A percentile compares a stretch with the other conserved stretches of the same genome.
phyloP scores from a whole-genome alignment of 1,284 basidiomycete species.

The Paramarasmius palmivorus region DNA sequence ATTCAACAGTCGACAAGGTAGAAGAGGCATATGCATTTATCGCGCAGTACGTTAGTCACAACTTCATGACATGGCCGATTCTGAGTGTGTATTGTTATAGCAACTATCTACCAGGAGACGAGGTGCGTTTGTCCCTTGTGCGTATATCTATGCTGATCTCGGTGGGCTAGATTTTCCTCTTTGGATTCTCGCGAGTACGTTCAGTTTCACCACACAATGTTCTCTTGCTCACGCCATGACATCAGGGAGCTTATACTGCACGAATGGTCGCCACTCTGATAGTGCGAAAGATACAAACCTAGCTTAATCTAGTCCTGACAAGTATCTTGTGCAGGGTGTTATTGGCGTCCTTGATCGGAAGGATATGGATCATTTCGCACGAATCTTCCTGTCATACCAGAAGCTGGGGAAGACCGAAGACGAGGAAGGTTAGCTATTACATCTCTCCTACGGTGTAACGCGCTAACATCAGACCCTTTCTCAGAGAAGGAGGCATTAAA shows the following conservation, averaged over 20 bases:
- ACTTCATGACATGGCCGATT: background rate
- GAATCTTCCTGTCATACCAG: slow-evolving; percentile 62
- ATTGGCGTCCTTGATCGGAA: slow-evolving; percentile 66
- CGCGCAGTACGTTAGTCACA: slow-evolving; percentile 53
- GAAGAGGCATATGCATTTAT: slow-evolving; percentile 76
- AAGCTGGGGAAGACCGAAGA: slow-evolving; percentile 55
- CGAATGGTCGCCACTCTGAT: slow-evolving; percentile 71
- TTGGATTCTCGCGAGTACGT: slow-evolving; percentile 68
- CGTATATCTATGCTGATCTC: background rate
- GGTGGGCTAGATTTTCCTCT: slow-evolving; percentile 59
- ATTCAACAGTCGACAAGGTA: slow-evolving; percentile 57
- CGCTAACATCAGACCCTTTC: background rate
- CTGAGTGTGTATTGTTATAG: slow-evolving; percentile 30
- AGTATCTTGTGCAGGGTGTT: slow-evolving; percentile 40
- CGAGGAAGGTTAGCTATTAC: slow-evolving; percentile 37
- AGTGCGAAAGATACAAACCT: slow-evolving; percentile 34
- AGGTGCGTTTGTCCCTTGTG: slow-evolving; percentile 38
- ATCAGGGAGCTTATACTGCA: slow-evolving; percentile 69
- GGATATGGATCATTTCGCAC: slow-evolving; percentile 69
- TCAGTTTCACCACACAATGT: background rate
- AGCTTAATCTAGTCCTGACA: background rate
- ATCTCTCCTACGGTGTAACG: background rate
- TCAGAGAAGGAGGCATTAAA: slow-evolving; percentile 46
- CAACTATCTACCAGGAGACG: slow-evolving; percentile 69
- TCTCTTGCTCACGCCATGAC: slow-evolving; percentile 8